A percentile compares a stretch with the other conserved stretches of the same genome.
phyloP scores from a whole-genome alignment of 2,329 filamentous ascomycete species.

The Sphaerulina vaccinii region DNA sequence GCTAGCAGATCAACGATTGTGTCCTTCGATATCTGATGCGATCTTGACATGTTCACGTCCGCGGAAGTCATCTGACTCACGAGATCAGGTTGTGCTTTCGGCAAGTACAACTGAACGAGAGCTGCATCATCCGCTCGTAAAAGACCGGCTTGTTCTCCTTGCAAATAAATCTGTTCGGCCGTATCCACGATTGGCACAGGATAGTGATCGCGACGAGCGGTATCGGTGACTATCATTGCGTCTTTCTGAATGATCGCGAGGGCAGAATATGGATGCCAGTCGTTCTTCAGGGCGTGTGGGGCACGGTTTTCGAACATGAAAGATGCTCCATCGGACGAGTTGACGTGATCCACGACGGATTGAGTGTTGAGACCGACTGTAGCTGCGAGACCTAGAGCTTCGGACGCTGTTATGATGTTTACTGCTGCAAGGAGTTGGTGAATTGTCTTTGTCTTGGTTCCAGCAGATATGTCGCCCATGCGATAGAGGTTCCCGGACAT shows the following conservation, averaged over 20 bases:
- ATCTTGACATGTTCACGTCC: constrained; percentile 40
- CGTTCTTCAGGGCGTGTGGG: constrained; percentile 52
- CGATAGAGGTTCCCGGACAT: constrained; percentile 66
- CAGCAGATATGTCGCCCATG: constrained; percentile 54
- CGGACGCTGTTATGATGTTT: constrained; percentile 56
- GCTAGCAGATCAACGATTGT: constrained; percentile 43
- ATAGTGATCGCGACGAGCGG: constrained; percentile 58
- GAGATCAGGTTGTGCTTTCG: constrained; percentile 33
- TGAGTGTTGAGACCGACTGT: constrained; percentile 54
- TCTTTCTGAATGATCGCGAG: constrained; percentile 51
- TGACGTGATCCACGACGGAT: constrained; percentile 50
- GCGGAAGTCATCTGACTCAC: constrained; percentile 37
- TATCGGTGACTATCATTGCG: constrained; percentile 64
- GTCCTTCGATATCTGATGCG: constrained; percentile 38
- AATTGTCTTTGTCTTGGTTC: constrained; percentile 59
- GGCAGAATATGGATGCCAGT: constrained; percentile 48
- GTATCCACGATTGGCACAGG: constrained; percentile 60
- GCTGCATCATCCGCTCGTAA: constrained; percentile 56
- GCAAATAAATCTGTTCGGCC: constrained; percentile 65
- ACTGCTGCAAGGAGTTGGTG: constrained; percentile 60
- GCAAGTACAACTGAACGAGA: constrained; percentile 55
- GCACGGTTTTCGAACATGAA: constrained; percentile 61
- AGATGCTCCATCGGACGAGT: constrained; percentile 42
- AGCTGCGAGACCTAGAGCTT: constrained; percentile 58
- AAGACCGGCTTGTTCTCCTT: constrained; percentile 59